Base-by-base conservation (phyloP, 495 filamentous ascomycete species). In the Podospora pseudocomata region DNA sequence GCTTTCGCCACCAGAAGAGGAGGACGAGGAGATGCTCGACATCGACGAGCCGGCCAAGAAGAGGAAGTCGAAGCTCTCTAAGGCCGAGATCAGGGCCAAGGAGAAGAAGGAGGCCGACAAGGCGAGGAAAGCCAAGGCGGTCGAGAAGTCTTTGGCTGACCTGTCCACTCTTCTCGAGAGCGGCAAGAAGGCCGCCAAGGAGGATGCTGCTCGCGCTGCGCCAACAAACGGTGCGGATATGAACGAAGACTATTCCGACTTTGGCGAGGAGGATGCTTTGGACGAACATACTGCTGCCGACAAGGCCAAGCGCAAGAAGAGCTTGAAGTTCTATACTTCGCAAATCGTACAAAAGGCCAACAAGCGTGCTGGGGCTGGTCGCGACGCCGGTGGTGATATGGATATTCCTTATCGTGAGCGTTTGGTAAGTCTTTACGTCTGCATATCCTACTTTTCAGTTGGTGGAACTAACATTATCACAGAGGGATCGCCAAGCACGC, bases 341-440 rank as follows among this genome's bases (percentile, higher is more conserved):
- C 95, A 98, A 75, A 91, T 98, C 65, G 90, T 91, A 30, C 93
- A 97, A 75, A 97, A 97, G 78, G 86, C 90, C 66, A 94, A 91
- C 79, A 93, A 91, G 73, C 92, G 95, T 44, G 89, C 83, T 4
- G 88, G 83, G n/a, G 92, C 92, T 27, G 92, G 91, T 64, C 86
- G 89, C 63, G 90, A 94, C 70, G 80, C 92, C 7, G 96, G 96
- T 74, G 95, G 95, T 73, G 95, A 99, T 76, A 86, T 85, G 34
- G 95, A 99, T 84, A 84, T 99, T 63, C 95, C 95, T 19, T 89
- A 97, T 76, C 86, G 92, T 54, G 95, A 99, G 75, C 89, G 96
- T 63, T 79, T 95, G 32, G 75, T 77, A 74, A 73, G 75, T 71
- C 55, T 19, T 9, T 4, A 26, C 16, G 1, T 18, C 2, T 62